Percentiles rank a stretch among this genome's conserved stretches.
phyloP scores from a whole-genome alignment of 2,329 filamentous ascomycete species.

The Epichloe sp. region DNA sequence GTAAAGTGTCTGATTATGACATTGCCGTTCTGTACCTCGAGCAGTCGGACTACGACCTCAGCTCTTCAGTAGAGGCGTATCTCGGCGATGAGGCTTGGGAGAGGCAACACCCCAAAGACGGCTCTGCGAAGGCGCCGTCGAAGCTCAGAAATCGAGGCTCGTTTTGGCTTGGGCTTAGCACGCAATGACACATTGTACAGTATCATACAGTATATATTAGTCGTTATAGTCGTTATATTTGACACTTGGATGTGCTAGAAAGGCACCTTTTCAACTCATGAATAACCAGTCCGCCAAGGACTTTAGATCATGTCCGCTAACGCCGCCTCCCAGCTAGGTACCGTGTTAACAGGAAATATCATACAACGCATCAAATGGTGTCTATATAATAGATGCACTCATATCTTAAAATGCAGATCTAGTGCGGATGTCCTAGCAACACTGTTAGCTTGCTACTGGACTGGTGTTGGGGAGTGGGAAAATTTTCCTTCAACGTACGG shows the following conservation, averaged over 20 bases:
- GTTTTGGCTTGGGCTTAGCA: constrained; percentile 19
- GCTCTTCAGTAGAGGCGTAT: constrained; percentile 49
- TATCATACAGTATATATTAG: background rate
- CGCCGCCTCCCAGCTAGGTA: constrained; percentile 18
- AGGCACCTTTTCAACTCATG: constrained; percentile 12
- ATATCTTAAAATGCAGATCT: constrained; percentile 41
- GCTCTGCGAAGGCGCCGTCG: constrained; percentile 12
- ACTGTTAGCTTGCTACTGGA: constrained; percentile 12
- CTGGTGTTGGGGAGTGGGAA: background rate
- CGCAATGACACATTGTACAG: background rate
- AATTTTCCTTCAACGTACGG: constrained; percentile 28
- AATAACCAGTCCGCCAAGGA: constrained; percentile 14
- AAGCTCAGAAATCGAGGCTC: constrained; percentile 19
- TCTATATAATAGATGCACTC: background rate
- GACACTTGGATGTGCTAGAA: constrained; percentile 3
- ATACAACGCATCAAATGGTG: constrained; percentile 7
- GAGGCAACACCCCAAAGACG: constrained; percentile 41
- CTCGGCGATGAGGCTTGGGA: constrained; percentile 68
- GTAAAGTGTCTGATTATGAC: constrained; percentile 67
- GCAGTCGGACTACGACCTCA: constrained; percentile 53
- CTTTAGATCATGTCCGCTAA: constrained; percentile 16
- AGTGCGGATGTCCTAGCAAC: constrained; percentile 39
- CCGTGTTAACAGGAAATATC: constrained; percentile 12
- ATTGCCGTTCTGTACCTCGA: constrained; percentile 64
- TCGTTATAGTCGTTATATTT: constrained; percentile 10